phyloP scores from a whole-genome alignment of 192 early-diverging fungal genomes.

The Thoreauomyces humboldtii region DNA sequence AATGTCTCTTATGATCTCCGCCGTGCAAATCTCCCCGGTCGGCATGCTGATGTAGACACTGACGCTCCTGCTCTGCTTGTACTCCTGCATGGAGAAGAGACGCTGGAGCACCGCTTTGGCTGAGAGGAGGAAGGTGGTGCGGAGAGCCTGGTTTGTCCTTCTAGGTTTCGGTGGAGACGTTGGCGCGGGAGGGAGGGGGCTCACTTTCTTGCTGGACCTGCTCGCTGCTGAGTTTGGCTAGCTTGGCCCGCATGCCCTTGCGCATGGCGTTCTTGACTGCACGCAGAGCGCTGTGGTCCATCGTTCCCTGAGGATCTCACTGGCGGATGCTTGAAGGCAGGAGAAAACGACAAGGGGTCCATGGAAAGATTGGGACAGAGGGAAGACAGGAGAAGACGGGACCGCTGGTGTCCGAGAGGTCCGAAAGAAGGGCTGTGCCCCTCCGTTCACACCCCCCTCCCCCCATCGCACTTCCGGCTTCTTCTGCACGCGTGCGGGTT shows the following conservation, averaged over 20 bases:
- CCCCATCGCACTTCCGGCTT: too few relatives aligned
- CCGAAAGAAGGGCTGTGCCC: too few relatives aligned
- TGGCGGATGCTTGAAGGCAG: too few relatives aligned
- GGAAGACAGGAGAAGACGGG: too few relatives aligned
- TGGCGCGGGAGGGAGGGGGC: too few relatives aligned
- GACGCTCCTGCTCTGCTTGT: constrained; percentile 4
- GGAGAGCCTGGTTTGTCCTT: neutral
- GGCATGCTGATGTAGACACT: constrained; percentile 30
- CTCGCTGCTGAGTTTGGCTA: constrained; percentile 12
- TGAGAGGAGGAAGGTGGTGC: neutral
- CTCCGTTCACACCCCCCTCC: too few relatives aligned
- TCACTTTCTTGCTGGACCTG: constrained; percentile 16
- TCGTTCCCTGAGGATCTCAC: neutral
- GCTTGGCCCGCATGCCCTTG: constrained; percentile 19
- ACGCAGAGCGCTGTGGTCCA: constrained; percentile 3
- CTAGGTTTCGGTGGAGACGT: too few relatives aligned
- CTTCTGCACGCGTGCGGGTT: too few relatives aligned
- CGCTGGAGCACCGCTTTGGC: constrained; percentile 8
- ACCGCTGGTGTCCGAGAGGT: too few relatives aligned
- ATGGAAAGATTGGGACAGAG: too few relatives aligned
- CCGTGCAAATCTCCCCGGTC: constrained; percentile 21
- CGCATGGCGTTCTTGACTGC: constrained; percentile 22
- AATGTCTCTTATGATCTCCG: constrained; percentile 24
- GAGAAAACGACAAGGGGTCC: too few relatives aligned
- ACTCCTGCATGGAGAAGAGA: constrained; percentile 16